phyloP scores from a whole-genome alignment of 2,329 filamentous ascomycete genomes.

The Neurospora sp. region DNA sequence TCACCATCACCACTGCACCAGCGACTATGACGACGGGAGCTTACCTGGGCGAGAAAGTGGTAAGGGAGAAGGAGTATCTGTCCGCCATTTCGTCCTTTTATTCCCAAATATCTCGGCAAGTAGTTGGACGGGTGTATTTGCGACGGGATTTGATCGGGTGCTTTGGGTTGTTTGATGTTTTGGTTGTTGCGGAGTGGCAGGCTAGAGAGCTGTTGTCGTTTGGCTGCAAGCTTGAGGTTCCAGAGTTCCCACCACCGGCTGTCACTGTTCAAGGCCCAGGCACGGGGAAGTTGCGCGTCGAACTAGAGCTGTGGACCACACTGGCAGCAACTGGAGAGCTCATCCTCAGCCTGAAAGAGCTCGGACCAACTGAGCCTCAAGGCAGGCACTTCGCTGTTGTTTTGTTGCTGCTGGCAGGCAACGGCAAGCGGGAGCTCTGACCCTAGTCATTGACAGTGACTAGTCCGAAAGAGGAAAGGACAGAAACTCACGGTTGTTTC shows the following conservation, averaged over 20 bases:
- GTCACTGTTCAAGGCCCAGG: constrained; percentile 10
- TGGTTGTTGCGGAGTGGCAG: constrained; percentile 3
- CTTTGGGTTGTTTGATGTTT: not conserved
- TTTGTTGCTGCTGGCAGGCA: not conserved
- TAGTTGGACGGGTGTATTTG: not conserved
- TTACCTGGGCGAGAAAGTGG: constrained; percentile 98
- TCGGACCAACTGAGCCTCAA: constrained; percentile 14
- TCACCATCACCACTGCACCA: constrained; percentile 10
- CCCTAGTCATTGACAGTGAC: not conserved
- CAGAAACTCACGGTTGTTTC: not conserved
- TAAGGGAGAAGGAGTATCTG: constrained; percentile 98
- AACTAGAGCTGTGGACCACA: constrained; percentile 5
- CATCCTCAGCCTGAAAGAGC: constrained; percentile 12
- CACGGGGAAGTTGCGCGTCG: constrained; percentile 21
- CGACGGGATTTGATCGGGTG: not conserved
- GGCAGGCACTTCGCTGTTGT: not conserved
- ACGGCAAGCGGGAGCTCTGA: not conserved
- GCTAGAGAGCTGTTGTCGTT: constrained; percentile 9
- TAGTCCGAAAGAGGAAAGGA: not conserved
- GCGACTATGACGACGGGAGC: constrained; percentile 24
- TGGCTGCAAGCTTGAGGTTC: constrained; percentile 8
- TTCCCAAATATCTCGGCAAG: not conserved
- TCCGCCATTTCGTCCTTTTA: constrained; percentile 65
- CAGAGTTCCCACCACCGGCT: not conserved
- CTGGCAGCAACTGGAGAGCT: constrained; percentile 6